These are phyloP conservation scores for Phaeotremella skinneri DNA, from an alignment of 768 basidiomycete genomes.

Conservation along the genomic window DNA sequence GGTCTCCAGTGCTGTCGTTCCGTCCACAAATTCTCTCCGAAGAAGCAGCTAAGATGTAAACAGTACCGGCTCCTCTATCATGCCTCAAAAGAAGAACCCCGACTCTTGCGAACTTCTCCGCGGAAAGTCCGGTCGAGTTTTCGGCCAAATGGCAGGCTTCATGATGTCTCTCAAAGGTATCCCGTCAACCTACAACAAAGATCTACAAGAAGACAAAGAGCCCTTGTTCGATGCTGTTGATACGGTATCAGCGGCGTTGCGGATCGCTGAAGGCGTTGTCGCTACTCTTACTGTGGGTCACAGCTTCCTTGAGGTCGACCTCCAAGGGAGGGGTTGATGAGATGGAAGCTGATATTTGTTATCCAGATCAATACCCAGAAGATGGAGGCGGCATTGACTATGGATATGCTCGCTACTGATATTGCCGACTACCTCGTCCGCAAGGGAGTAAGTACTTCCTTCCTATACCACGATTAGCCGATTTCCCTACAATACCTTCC, in stretches of 20 bases:
- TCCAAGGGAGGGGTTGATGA: neutral
- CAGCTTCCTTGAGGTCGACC: neutral
- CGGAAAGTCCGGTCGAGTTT: slow-evolving; percentile 90
- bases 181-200: slow-evolving; percentile 99
- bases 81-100: slow-evolving; percentile 99
- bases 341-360: neutral
- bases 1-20: neutral
- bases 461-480: too few species aligned
- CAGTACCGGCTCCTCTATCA: slow-evolving; percentile 97
- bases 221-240: slow-evolving; percentile 92
- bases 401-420: slow-evolving; percentile 99
- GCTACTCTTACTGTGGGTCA: slow-evolving; percentile 76
- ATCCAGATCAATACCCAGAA: slow-evolving; percentile 77
- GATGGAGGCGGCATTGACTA: slow-evolving; percentile 87
- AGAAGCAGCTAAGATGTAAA: too few species aligned
- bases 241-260: slow-evolving; percentile 79
- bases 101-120: slow-evolving; percentile 93
- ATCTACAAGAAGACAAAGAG: slow-evolving; percentile 97
- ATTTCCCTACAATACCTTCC: too few species aligned
- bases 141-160: slow-evolving; percentile 98
- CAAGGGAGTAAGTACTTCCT: slow-evolving; percentile 72
- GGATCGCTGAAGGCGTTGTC: slow-evolving; percentile 92
- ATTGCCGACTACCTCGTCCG: slow-evolving; percentile 97
- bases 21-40: neutral
- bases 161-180: slow-evolving; percentile 95